Evolutionary conservation across 257 asterid species (phyloP), one percentile per base, ranked within the genome.

Genomic region (Voacanga thouarsii): DNA sequence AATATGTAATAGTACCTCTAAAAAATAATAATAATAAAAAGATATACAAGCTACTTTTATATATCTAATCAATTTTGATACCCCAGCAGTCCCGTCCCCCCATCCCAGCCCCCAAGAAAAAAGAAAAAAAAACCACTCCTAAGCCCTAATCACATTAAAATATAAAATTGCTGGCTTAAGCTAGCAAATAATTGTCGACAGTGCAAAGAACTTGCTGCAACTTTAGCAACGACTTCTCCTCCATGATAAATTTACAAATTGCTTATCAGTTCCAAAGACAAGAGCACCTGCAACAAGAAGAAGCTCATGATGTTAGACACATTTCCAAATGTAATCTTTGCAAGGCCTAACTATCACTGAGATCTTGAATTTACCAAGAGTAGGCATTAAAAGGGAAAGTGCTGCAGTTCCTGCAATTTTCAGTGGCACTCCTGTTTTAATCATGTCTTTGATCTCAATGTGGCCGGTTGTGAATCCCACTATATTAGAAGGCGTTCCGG

Each of bases 391-490:
- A 75, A 94, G 12, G 24, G 99, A 87, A 47, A 94, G 79, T 6
- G 76, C 90, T 23, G 75, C 24, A n/a, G 84, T 83, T 3, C 90
- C 97, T 7, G 86, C 86, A 80, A 92, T 50, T 61, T 94, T 94
- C 16, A 94, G 75, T 0, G 97, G 97, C 7, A 82, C 12, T 50
- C 99, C 99, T 0, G 86, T 75, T 30, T 79, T 74, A 47, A 94
- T 53, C 99, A 94, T 92, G 72, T 94, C 97, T 0, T 33, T 75
- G 63, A 91, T 87, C 63, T 94, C 90, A 21, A 94, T 84, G 69
- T 92, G 96, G 0, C 97, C 99, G 0, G 97, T 91, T 26, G 96
- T 61, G 84, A 94, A 94, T 1, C 99, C 99, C 2, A 94, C 95
- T 4, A 91, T 83, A 53, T 94, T 94, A 0, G 99, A 94, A 18